Conservation (phyloP, 2,329 filamentous ascomycete species). For the Cytospora leucostoma region DNA sequence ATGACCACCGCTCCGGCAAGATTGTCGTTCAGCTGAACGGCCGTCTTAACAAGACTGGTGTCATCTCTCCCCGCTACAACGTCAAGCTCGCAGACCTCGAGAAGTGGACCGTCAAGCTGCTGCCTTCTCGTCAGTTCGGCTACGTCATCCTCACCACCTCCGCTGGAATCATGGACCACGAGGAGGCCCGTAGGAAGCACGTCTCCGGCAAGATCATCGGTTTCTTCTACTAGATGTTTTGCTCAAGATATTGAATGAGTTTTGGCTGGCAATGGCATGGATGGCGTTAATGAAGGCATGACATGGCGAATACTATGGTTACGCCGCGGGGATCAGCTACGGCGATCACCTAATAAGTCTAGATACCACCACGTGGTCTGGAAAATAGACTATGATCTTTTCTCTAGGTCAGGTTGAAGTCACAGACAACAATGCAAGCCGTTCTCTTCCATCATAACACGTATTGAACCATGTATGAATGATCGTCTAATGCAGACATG, state of each 20-base stretch:
- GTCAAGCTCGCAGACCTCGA: slow-evolving; percentile 95
- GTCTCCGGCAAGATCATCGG: slow-evolving; percentile 99
- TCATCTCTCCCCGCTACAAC: slow-evolving; percentile 99
- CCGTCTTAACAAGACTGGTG: slow-evolving; percentile 98
- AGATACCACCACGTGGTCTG: slow-evolving; percentile 20
- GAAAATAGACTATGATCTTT: slow-evolving; percentile 23
- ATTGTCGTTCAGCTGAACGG: slow-evolving; percentile 99
- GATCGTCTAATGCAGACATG: not conserved
- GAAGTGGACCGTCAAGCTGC: slow-evolving; percentile 99
- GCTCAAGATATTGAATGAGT: slow-evolving; percentile 22
- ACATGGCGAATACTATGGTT: slow-evolving; percentile 15
- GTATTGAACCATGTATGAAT: not conserved
- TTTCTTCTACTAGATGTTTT: slow-evolving; percentile 85
- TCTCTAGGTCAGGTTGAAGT: slow-evolving; percentile 2
- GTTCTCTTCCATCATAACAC: not conserved
- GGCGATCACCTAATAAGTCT: slow-evolving; percentile 13
- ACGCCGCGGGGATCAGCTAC: slow-evolving; percentile 14
- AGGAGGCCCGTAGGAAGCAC: slow-evolving; percentile 99
- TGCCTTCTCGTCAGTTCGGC: slow-evolving; percentile 99
- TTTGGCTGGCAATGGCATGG: slow-evolving; percentile 31
- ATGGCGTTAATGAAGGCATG: slow-evolving; percentile 31
- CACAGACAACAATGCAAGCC: slow-evolving; percentile 19
- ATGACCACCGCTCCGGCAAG: slow-evolving; percentile 99
- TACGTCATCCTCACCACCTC: slow-evolving; percentile 99
- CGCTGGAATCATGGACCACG: slow-evolving; percentile 99